Evolutionary conservation across 176 grass and related monocot genomes (phyloP), one percentile per base, ranked within the genome.

Genomic region (Phoenix dactylifera): DNA sequence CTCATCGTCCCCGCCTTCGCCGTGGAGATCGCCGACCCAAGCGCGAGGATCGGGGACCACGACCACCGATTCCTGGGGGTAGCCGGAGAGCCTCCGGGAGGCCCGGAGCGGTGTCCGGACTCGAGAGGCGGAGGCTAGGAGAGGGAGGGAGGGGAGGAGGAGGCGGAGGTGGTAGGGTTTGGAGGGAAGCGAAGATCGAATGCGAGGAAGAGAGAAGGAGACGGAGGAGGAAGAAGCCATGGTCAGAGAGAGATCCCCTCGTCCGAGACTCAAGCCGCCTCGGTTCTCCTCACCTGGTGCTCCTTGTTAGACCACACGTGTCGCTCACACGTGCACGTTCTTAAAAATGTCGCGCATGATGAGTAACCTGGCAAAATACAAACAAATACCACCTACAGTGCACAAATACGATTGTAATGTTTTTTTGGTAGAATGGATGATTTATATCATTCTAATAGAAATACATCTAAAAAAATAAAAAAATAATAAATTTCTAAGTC

Each of bases 31-130:
- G 26, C 86, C 70, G 52, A 86, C 76, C 85, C 82, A 89, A 25
- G 79, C 75, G 57, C 85, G 82, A n/a, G 79, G 67, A 25, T 89
- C 85, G 32, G 90, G 76, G 35, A 69, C 58, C 66, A 90, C 74
- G 28, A 85, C 77, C 25, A 87, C 77, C 28, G 73, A 70, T 49
- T 95, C 79, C 55, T 57, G 74, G 71, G 30, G 76, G 72, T 18
- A 78, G 68, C 26, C 76, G 68, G 65, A 80, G 74, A 26, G 72
- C 74, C 57, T 62, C 49, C 59, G 82, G 64, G 50, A 67, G 68
- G 18, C 72, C 39, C 64, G 69, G 64, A 63, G 67, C 48, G 39
- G 69, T 1, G 49, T 50, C 69, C 17, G 23, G 50, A 16, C 48
- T 4, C 62, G 57, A 64, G 28, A 73, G 59, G 68, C 18, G 57